Conservation (phyloP, 345 rosid genomes). For the Eucalyptus cloeziana region DNA sequence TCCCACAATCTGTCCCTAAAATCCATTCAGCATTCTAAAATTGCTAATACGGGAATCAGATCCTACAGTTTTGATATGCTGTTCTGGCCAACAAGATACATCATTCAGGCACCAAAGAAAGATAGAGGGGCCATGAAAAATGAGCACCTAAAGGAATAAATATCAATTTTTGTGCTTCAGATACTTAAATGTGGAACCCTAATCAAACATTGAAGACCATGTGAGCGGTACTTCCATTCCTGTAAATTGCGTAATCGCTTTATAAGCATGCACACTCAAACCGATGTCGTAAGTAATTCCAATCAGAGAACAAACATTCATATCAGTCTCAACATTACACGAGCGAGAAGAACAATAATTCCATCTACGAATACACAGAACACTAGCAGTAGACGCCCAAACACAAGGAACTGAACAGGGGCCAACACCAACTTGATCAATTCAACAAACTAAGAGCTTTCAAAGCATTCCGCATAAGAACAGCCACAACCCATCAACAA, state of each 20-base stretch:
- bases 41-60: not conserved
- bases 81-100: not conserved
- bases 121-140: not conserved
- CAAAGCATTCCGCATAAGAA: not conserved
- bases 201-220: not conserved
- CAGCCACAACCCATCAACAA: not conserved
- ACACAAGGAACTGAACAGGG: not conserved
- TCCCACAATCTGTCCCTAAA: not conserved
- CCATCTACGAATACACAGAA: not conserved
- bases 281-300: not conserved
- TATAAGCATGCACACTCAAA: not conserved
- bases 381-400: not conserved
- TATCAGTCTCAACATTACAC: not conserved
- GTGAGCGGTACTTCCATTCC: not conserved
- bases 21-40: not conserved
- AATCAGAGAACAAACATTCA: not conserved
- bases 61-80: not conserved
- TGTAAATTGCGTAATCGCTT: not conserved
- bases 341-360: not conserved
- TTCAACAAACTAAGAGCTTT: not conserved
- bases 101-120: not conserved
- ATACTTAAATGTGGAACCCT: not conserved
- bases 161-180: not conserved
- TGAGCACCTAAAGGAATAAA: not conserved
- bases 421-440: not conserved